Evolutionary conservation across 371 early-diverging fungal genomes (phyloP).

Genomic region (Rhizomucor pusillus): DNA sequence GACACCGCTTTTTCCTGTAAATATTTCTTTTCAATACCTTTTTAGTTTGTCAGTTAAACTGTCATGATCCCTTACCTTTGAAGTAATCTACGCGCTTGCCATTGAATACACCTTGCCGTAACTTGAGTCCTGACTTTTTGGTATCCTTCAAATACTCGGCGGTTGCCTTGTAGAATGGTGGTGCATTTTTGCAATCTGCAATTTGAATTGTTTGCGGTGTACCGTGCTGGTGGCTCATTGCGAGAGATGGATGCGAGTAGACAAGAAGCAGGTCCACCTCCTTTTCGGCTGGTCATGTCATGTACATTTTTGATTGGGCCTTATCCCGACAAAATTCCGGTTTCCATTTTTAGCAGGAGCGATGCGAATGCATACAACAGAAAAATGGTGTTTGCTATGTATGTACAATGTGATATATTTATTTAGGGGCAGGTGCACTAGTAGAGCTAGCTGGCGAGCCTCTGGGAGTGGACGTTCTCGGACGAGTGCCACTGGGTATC

Average conservation of each 20-base stretch:
- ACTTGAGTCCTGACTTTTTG: conserved; percentile 70
- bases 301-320: too few species aligned
- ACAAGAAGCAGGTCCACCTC: conserved; percentile 3
- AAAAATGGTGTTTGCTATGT: too few species aligned
- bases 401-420: too few species aligned
- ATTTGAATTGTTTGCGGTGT: conserved; percentile 29
- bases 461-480: conserved; percentile 1
- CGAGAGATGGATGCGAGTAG: conserved; percentile 4
- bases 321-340: too few species aligned
- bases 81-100: conserved; percentile 92
- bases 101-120: conserved; percentile 85
- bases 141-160: conserved; percentile 37
- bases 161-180: conserved; percentile 30
- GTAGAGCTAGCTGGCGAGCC: neutral
- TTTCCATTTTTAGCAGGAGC: neutral
- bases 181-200: conserved; percentile 43
- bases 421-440: neutral
- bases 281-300: too few species aligned
- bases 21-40: neutral
- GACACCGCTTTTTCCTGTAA: conserved; percentile 83
- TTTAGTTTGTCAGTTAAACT: neutral
- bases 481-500: conserved; percentile 14
- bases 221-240: conserved; percentile 23
- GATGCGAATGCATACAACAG: too few species aligned
- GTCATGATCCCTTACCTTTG: conserved; percentile 75